phyloP scores from a whole-genome alignment of 441 rosid species.

The Erodium trifolium region DNA sequence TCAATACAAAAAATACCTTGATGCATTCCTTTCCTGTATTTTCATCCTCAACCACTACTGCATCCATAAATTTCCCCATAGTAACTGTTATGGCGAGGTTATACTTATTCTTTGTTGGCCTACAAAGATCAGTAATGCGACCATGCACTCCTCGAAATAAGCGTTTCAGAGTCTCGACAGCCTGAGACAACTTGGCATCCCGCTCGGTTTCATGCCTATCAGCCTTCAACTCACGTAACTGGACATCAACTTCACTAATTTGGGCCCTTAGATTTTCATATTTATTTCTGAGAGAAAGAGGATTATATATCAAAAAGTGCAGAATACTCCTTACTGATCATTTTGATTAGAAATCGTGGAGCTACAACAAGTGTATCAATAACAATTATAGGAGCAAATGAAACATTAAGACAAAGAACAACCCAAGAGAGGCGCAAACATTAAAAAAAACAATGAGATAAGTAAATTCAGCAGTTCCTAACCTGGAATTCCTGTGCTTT shows the following conservation, averaged over 20 bases:
- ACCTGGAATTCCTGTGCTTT: slow-evolving; percentile 73
- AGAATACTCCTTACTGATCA: background rate
- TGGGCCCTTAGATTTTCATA: slow-evolving; percentile 67
- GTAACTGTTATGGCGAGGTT: slow-evolving; percentile 97
- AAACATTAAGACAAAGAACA: background rate
- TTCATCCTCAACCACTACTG: slow-evolving; percentile 97
- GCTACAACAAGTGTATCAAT: background rate
- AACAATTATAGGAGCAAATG: slow-evolving; percentile 1
- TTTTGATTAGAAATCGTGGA: background rate
- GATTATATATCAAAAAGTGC: slow-evolving; percentile 2
- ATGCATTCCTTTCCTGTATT: slow-evolving; percentile 93
- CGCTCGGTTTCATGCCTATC: slow-evolving; percentile 91
- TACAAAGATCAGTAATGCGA: slow-evolving; percentile 94
- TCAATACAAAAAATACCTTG: slow-evolving; percentile 48
- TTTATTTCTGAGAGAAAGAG: slow-evolving; percentile 39
- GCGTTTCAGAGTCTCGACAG: slow-evolving; percentile 88
- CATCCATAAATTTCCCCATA: slow-evolving; percentile 99
- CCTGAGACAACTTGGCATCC: slow-evolving; percentile 80
- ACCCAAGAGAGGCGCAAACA: background rate
- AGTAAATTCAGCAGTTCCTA: slow-evolving; percentile 17
- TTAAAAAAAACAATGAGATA: slow-evolving; percentile 6
- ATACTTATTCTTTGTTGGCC: slow-evolving; percentile 87
- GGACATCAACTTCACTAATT: slow-evolving; percentile 74
- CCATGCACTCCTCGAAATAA: slow-evolving; percentile 96
- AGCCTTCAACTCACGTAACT: slow-evolving; percentile 87